Evolutionary conservation across 2,329 filamentous ascomycete genomes (phyloP).

Genomic region (Didymellaceae sp.): DNA sequence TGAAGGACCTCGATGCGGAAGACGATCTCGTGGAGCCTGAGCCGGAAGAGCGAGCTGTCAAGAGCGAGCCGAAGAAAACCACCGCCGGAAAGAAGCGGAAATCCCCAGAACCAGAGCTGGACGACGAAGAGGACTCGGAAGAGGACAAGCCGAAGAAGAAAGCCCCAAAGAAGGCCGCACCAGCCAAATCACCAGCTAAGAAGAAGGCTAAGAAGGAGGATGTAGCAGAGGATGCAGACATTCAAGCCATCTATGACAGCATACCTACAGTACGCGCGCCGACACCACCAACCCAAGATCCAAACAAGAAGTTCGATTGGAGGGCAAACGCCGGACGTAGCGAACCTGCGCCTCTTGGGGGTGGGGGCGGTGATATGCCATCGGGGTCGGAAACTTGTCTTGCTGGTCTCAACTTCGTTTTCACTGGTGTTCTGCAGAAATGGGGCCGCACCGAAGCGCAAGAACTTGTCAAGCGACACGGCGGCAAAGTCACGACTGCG

Average conservation of each 20-base stretch:
- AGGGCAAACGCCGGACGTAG: conserved; percentile 64
- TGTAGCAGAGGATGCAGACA: conserved; percentile 69
- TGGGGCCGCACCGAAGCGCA: conserved; percentile 86
- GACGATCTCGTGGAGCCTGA: conserved; percentile 55
- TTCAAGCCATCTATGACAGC: conserved; percentile 85
- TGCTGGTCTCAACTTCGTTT: conserved; percentile 88
- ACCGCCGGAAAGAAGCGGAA: conserved; percentile 61
- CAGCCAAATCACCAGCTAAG: conserved; percentile 60
- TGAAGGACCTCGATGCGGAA: conserved; percentile 58
- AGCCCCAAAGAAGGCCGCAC: conserved; percentile 44
- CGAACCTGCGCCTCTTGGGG: conserved; percentile 67
- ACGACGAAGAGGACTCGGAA: conserved; percentile 62
- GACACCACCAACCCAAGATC: conserved; percentile 76
- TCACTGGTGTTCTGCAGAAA: conserved; percentile 84
- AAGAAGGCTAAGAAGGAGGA: conserved; percentile 70
- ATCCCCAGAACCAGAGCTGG: conserved; percentile 60
- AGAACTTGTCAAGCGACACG: conserved; percentile 87
- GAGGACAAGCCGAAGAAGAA: conserved; percentile 65
- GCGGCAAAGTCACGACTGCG: conserved; percentile 83
- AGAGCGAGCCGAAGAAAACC: conserved; percentile 49
- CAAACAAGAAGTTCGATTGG: conserved; percentile 79
- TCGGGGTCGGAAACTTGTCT: conserved; percentile 88
- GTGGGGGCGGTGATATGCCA: conserved; percentile 72
- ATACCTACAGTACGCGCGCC: conserved; percentile 85
- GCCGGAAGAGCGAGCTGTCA: conserved; percentile 50